Percentiles rank a stretch among this genome's conserved stretches.
Conservation (phyloP, 192 early-diverging fungal genomes). For the Linnemannia elongata region DNA sequence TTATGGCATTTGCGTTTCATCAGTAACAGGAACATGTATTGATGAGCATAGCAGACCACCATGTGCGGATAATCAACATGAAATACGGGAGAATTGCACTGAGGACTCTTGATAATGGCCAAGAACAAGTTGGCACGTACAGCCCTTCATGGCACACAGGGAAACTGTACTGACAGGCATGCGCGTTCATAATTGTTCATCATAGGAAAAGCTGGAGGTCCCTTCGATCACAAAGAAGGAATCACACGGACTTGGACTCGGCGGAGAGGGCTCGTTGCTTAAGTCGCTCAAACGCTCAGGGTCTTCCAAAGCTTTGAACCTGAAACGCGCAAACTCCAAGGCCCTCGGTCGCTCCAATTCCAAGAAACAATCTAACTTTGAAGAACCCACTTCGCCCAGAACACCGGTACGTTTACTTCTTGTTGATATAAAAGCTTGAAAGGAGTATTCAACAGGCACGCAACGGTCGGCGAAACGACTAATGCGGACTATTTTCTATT, state of each 20-base stretch:
- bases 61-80: too few species aligned
- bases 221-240: constrained; percentile 50
- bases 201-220: constrained; percentile 54
- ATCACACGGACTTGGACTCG: constrained; percentile 39
- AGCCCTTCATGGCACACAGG: background rate
- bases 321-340: constrained; percentile 52
- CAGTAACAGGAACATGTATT: too few species aligned
- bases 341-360: constrained; percentile 47
- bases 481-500: background rate
- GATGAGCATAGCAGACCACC: too few species aligned
- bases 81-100: too few species aligned
- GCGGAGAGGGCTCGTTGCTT: constrained; percentile 43
- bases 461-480: background rate
- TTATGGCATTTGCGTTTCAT: too few species aligned
- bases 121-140: background rate
- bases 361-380: constrained; percentile 53
- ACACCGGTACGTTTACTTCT: constrained; percentile 36
- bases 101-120: too few species aligned
- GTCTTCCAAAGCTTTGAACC: constrained; percentile 43
- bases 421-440: background rate
- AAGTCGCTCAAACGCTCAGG: constrained; percentile 53
- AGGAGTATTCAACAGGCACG: background rate
- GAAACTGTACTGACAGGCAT: background rate
- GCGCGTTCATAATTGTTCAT: background rate
- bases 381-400: constrained; percentile 53